Evolutionary conservation across 257 asterid genomes (phyloP).

Genomic region (Penstemon davidsonii): DNA sequence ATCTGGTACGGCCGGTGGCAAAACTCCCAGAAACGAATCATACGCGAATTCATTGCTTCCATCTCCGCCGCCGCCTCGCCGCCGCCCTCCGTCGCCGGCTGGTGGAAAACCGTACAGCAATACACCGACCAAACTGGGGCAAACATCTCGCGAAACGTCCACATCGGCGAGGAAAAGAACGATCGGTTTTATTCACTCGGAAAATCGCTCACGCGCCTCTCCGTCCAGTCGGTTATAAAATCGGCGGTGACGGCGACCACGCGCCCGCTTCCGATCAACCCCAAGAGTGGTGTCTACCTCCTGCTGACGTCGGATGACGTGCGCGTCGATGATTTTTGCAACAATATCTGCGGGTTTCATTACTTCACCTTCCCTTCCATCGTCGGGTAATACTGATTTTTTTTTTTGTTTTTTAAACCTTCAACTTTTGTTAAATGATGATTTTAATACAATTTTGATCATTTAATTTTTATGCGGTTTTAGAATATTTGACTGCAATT

Average conservation of each 20-base stretch:
- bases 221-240: constrained; percentile 69
- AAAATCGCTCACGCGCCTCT: constrained; percentile 61
- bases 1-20: constrained; percentile 91
- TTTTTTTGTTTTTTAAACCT: too few relatives aligned
- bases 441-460: too few relatives aligned
- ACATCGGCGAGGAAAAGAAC: constrained; percentile 63
- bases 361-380: constrained; percentile 88
- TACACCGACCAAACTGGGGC: constrained; percentile 81
- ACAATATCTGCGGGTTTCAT: constrained; percentile 74
- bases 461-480: too few relatives aligned
- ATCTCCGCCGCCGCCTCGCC: constrained; percentile 52
- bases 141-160: constrained; percentile 55
- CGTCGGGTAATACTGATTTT: constrained; percentile 41
- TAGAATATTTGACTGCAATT: too few relatives aligned
- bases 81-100: constrained; percentile 67
- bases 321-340: constrained; percentile 71
- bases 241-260: constrained; percentile 64
- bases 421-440: too few relatives aligned
- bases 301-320: constrained; percentile 76
- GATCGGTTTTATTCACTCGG: constrained; percentile 68
- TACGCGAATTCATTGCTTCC: constrained; percentile 83
- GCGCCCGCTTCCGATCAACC: constrained; percentile 72
- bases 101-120: constrained; percentile 82
- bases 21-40: constrained; percentile 64
- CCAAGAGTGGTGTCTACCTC: constrained; percentile 69